Evolutionary conservation across 2,329 filamentous ascomycete species (phyloP).

Genomic region (Leptographium lundbergii): DNA sequence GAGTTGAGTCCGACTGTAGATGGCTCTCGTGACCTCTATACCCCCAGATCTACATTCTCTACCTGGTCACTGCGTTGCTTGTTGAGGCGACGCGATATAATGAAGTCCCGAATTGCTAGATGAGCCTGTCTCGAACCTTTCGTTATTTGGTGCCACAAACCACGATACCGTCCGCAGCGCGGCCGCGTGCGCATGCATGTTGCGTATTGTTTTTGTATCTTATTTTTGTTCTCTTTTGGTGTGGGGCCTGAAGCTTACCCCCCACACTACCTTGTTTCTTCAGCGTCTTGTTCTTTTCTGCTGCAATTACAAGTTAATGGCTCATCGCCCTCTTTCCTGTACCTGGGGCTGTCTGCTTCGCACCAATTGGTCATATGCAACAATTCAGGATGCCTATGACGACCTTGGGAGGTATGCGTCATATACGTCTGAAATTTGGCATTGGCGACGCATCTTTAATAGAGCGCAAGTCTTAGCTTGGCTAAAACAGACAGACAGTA

Average conservation of each 20-base stretch:
- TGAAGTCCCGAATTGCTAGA: not conserved
- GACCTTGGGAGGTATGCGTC: no score
- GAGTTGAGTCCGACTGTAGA: not conserved
- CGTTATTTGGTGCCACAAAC: not conserved
- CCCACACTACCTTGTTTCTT: not conserved
- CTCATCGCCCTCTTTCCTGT: no score
- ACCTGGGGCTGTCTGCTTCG: no score
- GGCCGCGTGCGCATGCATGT: not conserved
- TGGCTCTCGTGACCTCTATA: not conserved
- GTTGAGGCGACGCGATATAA: not conserved
- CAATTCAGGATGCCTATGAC: no score
- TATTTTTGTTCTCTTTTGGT: no score
- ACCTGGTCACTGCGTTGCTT: not conserved
- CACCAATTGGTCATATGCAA: no score
- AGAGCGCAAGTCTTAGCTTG: no score
- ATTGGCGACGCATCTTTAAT: no score
- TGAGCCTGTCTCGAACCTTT: not conserved
- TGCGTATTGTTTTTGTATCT: not conserved
- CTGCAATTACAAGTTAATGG: no score
- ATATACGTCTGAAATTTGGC: no score
- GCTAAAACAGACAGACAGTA: no score
- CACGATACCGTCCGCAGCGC: not conserved
- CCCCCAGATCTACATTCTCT: not conserved
- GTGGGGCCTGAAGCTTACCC: no score
- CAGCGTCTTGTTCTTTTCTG: not conserved